Evolutionary conservation across 371 early-diverging fungal genomes (phyloP).

Genomic region (Mucor ambiguus): DNA sequence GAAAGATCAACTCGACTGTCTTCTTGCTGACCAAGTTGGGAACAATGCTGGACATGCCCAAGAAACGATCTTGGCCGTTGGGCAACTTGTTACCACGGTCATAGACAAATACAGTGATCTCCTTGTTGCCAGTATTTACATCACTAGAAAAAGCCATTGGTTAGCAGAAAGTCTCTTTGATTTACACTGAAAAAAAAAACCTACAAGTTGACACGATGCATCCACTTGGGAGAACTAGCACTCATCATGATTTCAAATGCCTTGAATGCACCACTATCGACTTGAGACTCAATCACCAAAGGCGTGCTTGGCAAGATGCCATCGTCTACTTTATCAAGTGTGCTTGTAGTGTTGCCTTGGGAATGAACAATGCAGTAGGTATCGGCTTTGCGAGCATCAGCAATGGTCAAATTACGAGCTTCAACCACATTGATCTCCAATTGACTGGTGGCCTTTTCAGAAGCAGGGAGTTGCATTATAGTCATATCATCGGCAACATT

Average conservation of each 20-base stretch:
- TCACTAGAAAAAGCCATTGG: constrained; percentile 44
- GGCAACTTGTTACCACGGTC: constrained; percentile 53
- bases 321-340: constrained; percentile 31
- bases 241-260: constrained; percentile 45
- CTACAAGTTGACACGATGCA: constrained; percentile 71
- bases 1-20: constrained; percentile 70
- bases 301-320: constrained; percentile 11
- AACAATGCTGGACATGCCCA: constrained; percentile 65
- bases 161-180: neutral
- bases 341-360: constrained; percentile 48
- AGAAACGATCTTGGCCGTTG: constrained; percentile 55
- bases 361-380: constrained; percentile 55
- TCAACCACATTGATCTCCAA: constrained; percentile 44
- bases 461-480: constrained; percentile 12
- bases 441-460: constrained; percentile 30
- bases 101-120: constrained; percentile 65
- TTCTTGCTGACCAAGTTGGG: constrained; percentile 61
- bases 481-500: neutral
- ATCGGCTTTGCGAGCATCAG: constrained; percentile 42
- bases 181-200: constrained; percentile 13
- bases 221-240: constrained; percentile 64
- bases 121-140: constrained; percentile 62
- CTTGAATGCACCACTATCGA: constrained; percentile 13
- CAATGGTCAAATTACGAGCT: constrained; percentile 47
- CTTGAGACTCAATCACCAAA: constrained; percentile 11